These are phyloP conservation scores for Suhomyces coccinellae DNA, from an alignment of 1,139 yeast species.

Conservation along the genomic window DNA sequence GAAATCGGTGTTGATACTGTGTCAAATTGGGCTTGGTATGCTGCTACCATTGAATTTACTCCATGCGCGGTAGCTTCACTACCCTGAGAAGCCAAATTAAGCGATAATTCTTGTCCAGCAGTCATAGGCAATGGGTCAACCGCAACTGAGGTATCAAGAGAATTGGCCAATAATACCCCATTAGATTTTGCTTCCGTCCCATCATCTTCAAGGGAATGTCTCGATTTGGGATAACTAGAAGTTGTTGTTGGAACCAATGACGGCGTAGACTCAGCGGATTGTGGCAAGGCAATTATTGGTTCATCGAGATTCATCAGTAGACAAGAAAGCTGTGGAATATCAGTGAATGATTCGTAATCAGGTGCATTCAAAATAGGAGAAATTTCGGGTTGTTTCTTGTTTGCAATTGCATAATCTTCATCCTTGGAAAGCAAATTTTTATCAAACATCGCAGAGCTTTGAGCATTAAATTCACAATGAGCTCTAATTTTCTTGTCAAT, in stretches of 20 bases:
- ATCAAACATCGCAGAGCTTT: neutral
- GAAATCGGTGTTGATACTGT: neutral
- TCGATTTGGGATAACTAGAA: too few species aligned
- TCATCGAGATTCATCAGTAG: too few species aligned
- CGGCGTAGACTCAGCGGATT: too few species aligned
- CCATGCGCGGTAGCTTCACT: neutral
- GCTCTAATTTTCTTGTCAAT: neutral
- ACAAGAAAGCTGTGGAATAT: too few species aligned
- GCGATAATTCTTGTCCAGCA: neutral
- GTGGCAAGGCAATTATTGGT: too few species aligned
- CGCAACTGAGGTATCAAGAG: slow-evolving; percentile 8
- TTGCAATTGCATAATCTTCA: neutral
- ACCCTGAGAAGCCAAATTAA: neutral
- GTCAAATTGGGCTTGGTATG: neutral
- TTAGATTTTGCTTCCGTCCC: neutral
- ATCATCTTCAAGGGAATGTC: neutral
- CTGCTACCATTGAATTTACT: neutral
- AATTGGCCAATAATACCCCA: slow-evolving; percentile 2
- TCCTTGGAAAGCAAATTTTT: neutral
- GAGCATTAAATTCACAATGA: neutral
- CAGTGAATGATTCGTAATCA: too few species aligned
- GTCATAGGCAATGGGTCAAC: neutral
- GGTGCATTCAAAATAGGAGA: too few species aligned
- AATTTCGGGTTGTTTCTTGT: neutral
- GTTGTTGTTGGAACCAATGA: too few species aligned